Percentiles rank a stretch among this genome's conserved stretches.
Conservation (phyloP, 2,329 filamentous ascomycete genomes). For the Penicillium crustosum region DNA sequence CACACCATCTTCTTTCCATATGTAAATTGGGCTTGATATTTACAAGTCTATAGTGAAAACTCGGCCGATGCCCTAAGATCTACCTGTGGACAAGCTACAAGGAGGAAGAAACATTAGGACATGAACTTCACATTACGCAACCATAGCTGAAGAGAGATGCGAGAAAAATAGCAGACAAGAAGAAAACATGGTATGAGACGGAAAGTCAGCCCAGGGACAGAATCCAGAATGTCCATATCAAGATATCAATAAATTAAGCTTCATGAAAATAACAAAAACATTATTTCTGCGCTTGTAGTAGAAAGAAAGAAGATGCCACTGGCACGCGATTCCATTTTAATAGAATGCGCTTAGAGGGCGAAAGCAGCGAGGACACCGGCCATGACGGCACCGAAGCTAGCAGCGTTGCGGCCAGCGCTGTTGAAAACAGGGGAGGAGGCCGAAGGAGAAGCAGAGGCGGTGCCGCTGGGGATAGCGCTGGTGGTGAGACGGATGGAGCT, state of each 20-base stretch:
- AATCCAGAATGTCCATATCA: neutral
- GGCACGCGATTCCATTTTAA: neutral
- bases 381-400: conserved; percentile 38
- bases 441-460: conserved; percentile 13
- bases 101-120: conserved; percentile 6
- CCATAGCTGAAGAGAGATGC: conserved; percentile 4
- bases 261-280: conserved; percentile 3
- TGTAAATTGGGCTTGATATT: neutral
- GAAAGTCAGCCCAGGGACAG: neutral
- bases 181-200: conserved; percentile 7
- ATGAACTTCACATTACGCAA: conserved; percentile 15
- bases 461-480: conserved; percentile 1
- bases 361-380: conserved; percentile 37
- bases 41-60: neutral
- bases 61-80: neutral
- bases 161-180: neutral
- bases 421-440: conserved; percentile 26
- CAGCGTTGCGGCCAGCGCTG: conserved; percentile 32
- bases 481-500: conserved; percentile 8
- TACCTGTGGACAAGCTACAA: neutral
- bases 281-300: conserved; percentile 3
- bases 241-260: conserved; percentile 6
- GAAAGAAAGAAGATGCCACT: conserved; percentile 3
- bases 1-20: too few species aligned
- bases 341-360: conserved; percentile 33